Conservation (phyloP, 768 basidiomycete species). For the Fomitopsis serialis region DNA sequence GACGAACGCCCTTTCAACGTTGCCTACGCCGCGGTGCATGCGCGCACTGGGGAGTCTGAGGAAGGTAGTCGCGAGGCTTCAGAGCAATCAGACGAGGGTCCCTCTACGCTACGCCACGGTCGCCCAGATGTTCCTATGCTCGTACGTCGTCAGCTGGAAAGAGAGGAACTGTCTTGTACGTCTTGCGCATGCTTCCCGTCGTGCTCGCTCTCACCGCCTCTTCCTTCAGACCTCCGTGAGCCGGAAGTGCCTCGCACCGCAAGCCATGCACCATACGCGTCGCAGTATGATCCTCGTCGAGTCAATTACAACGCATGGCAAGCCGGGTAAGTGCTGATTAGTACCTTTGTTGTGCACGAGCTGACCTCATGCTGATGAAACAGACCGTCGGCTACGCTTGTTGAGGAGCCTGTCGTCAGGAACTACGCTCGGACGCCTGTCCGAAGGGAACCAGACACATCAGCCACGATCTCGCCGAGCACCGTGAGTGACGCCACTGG, state of each 20-base stretch:
- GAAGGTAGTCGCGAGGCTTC: not conserved
- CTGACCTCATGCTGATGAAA: not conserved
- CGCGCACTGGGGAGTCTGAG: not conserved
- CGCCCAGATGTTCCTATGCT: constrained; percentile 22
- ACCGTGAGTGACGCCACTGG: not conserved
- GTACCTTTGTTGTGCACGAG: not conserved
- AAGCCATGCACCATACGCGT: not conserved
- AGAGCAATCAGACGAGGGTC: not conserved
- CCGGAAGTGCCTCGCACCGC: not conserved
- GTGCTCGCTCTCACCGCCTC: not conserved
- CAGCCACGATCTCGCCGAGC: not conserved
- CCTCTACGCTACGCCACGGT: not conserved
- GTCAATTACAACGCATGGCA: not conserved
- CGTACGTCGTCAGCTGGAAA: constrained; percentile 48
- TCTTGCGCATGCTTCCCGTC: not conserved
- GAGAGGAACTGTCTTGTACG: constrained; percentile 23
- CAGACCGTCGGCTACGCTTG: not conserved
- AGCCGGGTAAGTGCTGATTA: not conserved
- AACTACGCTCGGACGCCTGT: not conserved
- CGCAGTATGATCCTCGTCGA: not conserved
- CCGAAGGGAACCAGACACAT: not conserved
- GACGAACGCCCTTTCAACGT: constrained; percentile 84
- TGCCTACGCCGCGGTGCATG: constrained; percentile 66
- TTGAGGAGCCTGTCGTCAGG: not conserved
- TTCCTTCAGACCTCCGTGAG: not conserved